Evolutionary conservation across 106 monocot species (phyloP).

Genomic region (Apostasia ramifera): DNA sequence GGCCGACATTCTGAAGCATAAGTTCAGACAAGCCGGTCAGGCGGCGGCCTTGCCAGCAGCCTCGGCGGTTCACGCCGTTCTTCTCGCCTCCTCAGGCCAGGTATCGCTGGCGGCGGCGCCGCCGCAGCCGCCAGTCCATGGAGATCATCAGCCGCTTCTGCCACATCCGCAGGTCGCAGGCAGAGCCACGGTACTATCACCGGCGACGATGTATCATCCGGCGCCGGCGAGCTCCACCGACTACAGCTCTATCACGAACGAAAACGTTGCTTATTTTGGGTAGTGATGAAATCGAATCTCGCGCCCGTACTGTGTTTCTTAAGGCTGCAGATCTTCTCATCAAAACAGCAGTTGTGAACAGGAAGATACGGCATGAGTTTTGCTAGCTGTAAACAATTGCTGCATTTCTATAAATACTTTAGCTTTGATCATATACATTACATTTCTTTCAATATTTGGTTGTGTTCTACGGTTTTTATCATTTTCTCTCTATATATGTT

Average conservation of each 20-base stretch:
- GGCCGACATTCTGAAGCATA: slow-evolving; percentile 58
- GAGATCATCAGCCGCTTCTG: slow-evolving; percentile 4
- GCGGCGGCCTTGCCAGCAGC: slow-evolving; percentile 15
- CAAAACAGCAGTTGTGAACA: too few relatives aligned
- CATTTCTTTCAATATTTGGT: too few relatives aligned
- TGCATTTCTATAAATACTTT: too few relatives aligned
- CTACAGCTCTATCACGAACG: slow-evolving; percentile 88
- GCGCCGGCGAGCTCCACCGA: slow-evolving; percentile 64
- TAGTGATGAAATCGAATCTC: neutral
- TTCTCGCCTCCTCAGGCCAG: slow-evolving; percentile 10
- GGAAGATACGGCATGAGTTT: too few relatives aligned
- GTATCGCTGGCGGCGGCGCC: slow-evolving; percentile 21
- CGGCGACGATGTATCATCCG: slow-evolving; percentile 54
- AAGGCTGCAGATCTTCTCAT: too few relatives aligned
- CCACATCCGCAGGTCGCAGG: slow-evolving; percentile 4
- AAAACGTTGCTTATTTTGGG: slow-evolving; percentile 71
- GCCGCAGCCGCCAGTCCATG: slow-evolving; percentile 12
- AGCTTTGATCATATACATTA: too few relatives aligned
- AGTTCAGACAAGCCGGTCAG: slow-evolving; percentile 26
- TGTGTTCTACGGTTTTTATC: too few relatives aligned
- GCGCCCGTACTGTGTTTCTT: too few relatives aligned
- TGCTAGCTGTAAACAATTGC: too few relatives aligned
- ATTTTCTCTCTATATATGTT: too few relatives aligned
- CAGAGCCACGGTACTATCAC: slow-evolving; percentile 7
- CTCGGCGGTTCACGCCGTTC: slow-evolving; percentile 23